These are phyloP conservation scores for Plantago coronopus DNA, from an alignment of 305 asterid genomes.

Conservation along the genomic window DNA sequence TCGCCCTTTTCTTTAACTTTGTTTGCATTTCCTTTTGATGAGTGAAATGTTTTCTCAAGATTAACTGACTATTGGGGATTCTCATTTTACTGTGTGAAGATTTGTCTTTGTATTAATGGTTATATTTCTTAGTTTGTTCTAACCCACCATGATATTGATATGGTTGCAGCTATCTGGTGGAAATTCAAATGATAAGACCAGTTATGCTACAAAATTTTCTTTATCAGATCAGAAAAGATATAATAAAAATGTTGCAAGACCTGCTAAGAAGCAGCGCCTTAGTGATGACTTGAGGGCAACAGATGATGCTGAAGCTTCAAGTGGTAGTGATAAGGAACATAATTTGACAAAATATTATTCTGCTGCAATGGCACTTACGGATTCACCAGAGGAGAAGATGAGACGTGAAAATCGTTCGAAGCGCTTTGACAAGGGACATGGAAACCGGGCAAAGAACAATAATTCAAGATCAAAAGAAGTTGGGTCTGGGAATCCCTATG, in stretches of 20 bases:
- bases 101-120: constrained; percentile 10
- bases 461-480: constrained; percentile 41
- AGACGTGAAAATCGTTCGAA: constrained; percentile 91
- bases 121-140: constrained; percentile 15
- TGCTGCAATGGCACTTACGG: constrained; percentile 64
- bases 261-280: constrained; percentile 79
- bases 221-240: constrained; percentile 46
- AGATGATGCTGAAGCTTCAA: constrained; percentile 62
- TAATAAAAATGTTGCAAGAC: constrained; percentile 46
- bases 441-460: constrained; percentile 45
- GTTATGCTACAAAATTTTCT: constrained; percentile 46
- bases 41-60: background rate
- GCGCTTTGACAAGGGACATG: constrained; percentile 85
- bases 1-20: too few species aligned
- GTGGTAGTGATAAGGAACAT: constrained; percentile 87
- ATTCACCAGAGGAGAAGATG: constrained; percentile 83
- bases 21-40: too few species aligned
- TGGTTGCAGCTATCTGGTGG: constrained; percentile 66
- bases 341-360: constrained; percentile 63
- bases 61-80: background rate
- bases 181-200: constrained; percentile 52
- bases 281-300: constrained; percentile 43
- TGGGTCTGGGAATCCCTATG: constrained; percentile 47
- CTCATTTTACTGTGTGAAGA: constrained; percentile 1
- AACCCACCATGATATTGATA: constrained; percentile 23